A percentile compares a stretch with the other conserved stretches of the same genome.
These are phyloP conservation scores for Tolypocladium paradoxum DNA, from an alignment of 2,329 filamentous ascomycete species.

Conservation along the genomic window DNA sequence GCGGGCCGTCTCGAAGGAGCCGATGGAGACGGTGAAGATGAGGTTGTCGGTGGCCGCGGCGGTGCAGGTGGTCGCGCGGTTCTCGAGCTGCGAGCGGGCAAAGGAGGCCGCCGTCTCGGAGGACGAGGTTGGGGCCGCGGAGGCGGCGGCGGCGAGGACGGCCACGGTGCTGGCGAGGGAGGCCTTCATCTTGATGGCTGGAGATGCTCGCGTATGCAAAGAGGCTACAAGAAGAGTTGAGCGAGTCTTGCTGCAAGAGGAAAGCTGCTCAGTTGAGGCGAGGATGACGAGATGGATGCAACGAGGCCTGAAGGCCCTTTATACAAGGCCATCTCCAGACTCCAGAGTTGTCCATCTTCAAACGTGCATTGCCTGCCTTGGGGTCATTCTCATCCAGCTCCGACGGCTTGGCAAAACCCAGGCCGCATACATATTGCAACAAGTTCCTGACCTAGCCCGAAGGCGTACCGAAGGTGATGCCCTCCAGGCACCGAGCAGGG, in stretches of 20 bases:
- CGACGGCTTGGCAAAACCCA: background rate
- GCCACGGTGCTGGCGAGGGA: background rate
- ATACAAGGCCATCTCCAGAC: background rate
- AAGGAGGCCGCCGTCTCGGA: background rate
- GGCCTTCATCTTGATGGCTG: background rate
- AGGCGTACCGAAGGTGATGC: no score
- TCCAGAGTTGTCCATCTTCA: no score
- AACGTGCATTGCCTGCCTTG: background rate
- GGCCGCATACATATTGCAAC: background rate
- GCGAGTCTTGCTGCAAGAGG: background rate
- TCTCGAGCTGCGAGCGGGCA: background rate
- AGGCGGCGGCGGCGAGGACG: background rate
- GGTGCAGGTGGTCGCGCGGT: background rate
- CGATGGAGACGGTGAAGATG: constrained; percentile 3
- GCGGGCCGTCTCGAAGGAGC: constrained; percentile 7
- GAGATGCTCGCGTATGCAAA: background rate
- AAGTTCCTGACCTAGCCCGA: no score
- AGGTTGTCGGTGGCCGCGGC: constrained; percentile 7
- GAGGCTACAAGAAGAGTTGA: background rate
- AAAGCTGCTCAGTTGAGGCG: background rate
- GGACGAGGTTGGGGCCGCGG: background rate
- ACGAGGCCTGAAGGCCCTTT: background rate
- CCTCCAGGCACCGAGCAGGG: background rate
- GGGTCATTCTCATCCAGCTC: background rate
- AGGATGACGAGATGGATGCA: background rate